Percentiles rank a stretch among this genome's conserved stretches.
Evolutionary conservation across 1,284 basidiomycete genomes (phyloP).

Genomic region (Cryptococcus jaspeensis): DNA sequence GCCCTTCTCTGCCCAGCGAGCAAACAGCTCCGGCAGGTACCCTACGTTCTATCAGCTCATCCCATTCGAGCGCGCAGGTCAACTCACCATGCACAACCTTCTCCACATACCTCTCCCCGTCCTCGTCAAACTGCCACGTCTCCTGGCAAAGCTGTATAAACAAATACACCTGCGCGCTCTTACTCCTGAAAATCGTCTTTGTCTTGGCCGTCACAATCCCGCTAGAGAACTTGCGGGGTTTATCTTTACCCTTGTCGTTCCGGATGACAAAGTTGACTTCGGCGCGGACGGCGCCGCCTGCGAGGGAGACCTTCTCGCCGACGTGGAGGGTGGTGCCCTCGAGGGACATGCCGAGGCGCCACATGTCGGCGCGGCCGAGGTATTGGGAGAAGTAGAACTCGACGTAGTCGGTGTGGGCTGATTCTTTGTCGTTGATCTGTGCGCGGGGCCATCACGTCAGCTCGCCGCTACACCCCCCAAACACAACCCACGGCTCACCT

Average conservation of each 20-base stretch:
- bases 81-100: conserved; percentile 76
- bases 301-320: conserved; percentile 58
- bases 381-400: conserved; percentile 92
- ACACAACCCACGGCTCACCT: conserved; percentile 26
- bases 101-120: conserved; percentile 93
- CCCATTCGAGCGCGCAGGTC: neutral
- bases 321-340: conserved; percentile 56
- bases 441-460: neutral
- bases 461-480: conserved; percentile 42
- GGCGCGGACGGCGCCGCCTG: conserved; percentile 66
- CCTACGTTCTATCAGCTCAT: conserved; percentile 26
- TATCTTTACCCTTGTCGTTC: conserved; percentile 26
- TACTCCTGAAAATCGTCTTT: conserved; percentile 83
- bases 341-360: conserved; percentile 74
- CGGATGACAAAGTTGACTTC: conserved; percentile 70
- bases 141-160: conserved; percentile 96
- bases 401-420: conserved; percentile 71
- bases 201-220: conserved; percentile 79
- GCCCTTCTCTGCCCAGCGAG: conserved; percentile 73
- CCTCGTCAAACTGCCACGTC: conserved; percentile 95
- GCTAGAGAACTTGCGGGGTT: conserved; percentile 60
- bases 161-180: conserved; percentile 80
- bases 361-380: conserved; percentile 89
- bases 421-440: conserved; percentile 61
- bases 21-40: conserved; percentile 80